phyloP scores from a whole-genome alignment of 2,329 filamentous ascomycete genomes.

The Stachybotrys echinatus region DNA sequence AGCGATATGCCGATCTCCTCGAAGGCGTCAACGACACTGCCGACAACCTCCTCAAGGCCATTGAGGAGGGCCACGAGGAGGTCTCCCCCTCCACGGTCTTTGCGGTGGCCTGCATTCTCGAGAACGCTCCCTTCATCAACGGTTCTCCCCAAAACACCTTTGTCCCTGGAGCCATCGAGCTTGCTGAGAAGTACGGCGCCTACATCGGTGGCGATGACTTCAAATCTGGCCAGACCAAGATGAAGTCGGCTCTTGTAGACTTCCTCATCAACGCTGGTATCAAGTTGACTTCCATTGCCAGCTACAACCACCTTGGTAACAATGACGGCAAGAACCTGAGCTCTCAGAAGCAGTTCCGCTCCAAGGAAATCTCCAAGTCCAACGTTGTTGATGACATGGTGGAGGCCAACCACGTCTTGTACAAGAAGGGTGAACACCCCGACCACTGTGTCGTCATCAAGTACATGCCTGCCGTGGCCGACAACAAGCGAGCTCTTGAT shows the following conservation, averaged over 20 bases:
- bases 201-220: slow-evolving; percentile 99
- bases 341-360: slow-evolving; percentile 97
- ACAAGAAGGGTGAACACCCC: slow-evolving; percentile 87
- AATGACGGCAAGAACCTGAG: slow-evolving; percentile 99
- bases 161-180: slow-evolving; percentile 83
- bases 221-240: slow-evolving; percentile 99
- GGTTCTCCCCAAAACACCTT: slow-evolving; percentile 99
- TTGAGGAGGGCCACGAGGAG: slow-evolving; percentile 81
- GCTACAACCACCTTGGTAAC: slow-evolving; percentile 99
- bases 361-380: slow-evolving; percentile 99
- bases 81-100: slow-evolving; percentile 96
- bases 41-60: slow-evolving; percentile 84
- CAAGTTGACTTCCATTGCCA: slow-evolving; percentile 96
- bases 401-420: slow-evolving; percentile 85
- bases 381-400: slow-evolving; percentile 99
- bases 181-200: slow-evolving; percentile 79
- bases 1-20: slow-evolving; percentile 87
- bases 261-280: slow-evolving; percentile 98
- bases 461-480: slow-evolving; percentile 98
- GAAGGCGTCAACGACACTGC: slow-evolving; percentile 93
- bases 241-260: slow-evolving; percentile 98
- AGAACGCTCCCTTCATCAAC: slow-evolving; percentile 93
- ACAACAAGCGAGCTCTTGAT: slow-evolving; percentile 97
- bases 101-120: slow-evolving; percentile 88
- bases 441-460: slow-evolving; percentile 99